phyloP scores from a whole-genome alignment of 164 flowering plant genomes.

The Taxillus chinensis region DNA sequence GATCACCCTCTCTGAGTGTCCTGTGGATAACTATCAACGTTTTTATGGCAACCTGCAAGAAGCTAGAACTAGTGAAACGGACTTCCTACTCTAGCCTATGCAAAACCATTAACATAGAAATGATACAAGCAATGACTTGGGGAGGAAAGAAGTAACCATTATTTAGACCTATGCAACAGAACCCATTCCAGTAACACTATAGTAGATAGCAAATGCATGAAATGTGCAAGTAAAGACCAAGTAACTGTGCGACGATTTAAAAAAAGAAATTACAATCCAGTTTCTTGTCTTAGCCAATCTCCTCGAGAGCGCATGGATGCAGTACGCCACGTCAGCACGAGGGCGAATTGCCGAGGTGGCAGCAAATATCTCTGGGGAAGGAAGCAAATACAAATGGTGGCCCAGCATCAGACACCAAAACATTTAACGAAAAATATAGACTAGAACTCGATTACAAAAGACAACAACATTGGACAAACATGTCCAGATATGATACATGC shows the following conservation, averaged over 20 bases:
- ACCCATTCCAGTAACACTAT: too few relatives aligned
- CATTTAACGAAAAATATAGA: background rate
- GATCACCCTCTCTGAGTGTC: constrained; percentile 91
- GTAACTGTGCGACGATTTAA: background rate
- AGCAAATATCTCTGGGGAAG: constrained; percentile 47
- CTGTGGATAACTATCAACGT: constrained; percentile 89
- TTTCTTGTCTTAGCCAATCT: constrained; percentile 72
- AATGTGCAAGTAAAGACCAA: background rate
- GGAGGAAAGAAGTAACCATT: too few relatives aligned
- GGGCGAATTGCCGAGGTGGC: constrained; percentile 70
- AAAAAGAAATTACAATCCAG: constrained; percentile 58
- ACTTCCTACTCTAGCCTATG: background rate
- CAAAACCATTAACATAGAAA: background rate
- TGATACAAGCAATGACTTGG: too few relatives aligned
- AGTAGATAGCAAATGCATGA: background rate
- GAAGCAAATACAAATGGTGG: background rate
- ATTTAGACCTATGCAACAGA: too few relatives aligned
- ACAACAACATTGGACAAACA: too few relatives aligned
- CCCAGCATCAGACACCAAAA: background rate
- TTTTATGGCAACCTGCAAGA: constrained; percentile 80
- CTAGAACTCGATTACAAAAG: too few relatives aligned
- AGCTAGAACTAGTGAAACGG: background rate
- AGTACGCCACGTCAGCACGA: constrained; percentile 90
- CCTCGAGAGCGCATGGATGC: constrained; percentile 79
- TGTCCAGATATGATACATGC: too few relatives aligned